Percentiles rank a stretch among this genome's conserved stretches.
phyloP scores from a whole-genome alignment of 148 eudicot species.

The Agrostemma githago region DNA sequence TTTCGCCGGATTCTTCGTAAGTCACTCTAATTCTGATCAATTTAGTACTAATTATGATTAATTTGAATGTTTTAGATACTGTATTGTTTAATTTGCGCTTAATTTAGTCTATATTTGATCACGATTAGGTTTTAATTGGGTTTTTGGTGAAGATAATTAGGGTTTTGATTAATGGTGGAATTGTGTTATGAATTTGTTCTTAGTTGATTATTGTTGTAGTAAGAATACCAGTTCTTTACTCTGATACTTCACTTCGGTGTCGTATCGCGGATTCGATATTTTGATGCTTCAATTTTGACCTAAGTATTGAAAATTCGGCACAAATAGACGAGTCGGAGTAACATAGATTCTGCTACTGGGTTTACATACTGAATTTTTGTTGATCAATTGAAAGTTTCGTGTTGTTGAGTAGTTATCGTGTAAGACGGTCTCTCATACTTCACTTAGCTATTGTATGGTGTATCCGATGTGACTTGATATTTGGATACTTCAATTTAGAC shows the following conservation, averaged over 20 bases:
- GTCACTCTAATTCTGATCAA: not conserved
- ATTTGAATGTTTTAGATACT: not conserved
- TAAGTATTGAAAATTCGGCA: too few species aligned
- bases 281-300: too few species aligned
- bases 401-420: too few species aligned
- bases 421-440: too few species aligned
- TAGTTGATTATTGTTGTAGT: not conserved
- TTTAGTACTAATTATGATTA: not conserved
- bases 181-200: not conserved
- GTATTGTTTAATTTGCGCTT: not conserved
- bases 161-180: too few species aligned
- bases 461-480: too few species aligned
- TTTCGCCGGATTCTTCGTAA: not conserved
- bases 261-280: too few species aligned
- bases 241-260: too few species aligned
- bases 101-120: not conserved
- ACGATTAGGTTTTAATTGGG: not conserved
- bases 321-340: too few species aligned
- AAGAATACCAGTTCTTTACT: not conserved
- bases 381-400: too few species aligned
- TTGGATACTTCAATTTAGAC: too few species aligned
- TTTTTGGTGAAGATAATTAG: not conserved
- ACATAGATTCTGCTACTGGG: not conserved
- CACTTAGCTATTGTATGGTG: too few species aligned
- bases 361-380: not conserved